Conservation (phyloP, 352 stramenopile genomes). For the Pythium phragmiticola region DNA sequence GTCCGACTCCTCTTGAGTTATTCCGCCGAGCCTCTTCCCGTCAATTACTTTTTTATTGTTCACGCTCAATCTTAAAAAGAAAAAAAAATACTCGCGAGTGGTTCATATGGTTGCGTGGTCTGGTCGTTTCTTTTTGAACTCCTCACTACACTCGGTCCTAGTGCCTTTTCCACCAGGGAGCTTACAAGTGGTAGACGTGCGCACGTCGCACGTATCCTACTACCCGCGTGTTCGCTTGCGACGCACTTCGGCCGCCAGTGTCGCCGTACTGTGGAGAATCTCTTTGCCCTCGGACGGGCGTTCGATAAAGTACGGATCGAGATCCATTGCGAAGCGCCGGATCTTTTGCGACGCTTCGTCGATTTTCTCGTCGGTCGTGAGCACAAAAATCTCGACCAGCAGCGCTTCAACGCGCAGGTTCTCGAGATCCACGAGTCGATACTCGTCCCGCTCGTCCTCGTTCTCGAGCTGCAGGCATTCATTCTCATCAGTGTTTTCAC, state of each 20-base stretch:
- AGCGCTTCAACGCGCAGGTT: conserved; percentile 84
- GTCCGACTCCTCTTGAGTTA: too few species aligned
- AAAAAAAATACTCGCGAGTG: too few species aligned
- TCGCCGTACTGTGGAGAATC: conserved; percentile 80
- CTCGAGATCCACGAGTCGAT: conserved; percentile 79
- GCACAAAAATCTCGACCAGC: conserved; percentile 79
- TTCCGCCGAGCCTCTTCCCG: too few species aligned
- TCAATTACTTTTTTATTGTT: too few species aligned
- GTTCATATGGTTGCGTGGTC: too few species aligned
- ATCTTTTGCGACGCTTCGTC: conserved; percentile 84
- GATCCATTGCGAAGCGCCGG: conserved; percentile 71
- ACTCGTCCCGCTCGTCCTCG: conserved; percentile 81
- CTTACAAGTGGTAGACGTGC: too few species aligned
- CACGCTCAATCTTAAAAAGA: too few species aligned
- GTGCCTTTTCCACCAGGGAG: too few species aligned
- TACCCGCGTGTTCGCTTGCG: conserved; percentile 70
- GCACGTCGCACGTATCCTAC: background rate
- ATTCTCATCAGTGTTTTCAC: too few species aligned
- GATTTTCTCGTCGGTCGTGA: conserved; percentile 86
- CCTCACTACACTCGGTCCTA: too few species aligned
- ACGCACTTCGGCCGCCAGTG: conserved; percentile 71
- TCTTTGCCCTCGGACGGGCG: conserved; percentile 82
- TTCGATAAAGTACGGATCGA: conserved; percentile 86
- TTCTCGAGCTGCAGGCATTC: conserved; percentile 55
- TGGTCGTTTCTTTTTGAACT: too few species aligned